Base-by-base conservation (phyloP, 805 yeast species). In the Monosporozyma unispora region DNA sequence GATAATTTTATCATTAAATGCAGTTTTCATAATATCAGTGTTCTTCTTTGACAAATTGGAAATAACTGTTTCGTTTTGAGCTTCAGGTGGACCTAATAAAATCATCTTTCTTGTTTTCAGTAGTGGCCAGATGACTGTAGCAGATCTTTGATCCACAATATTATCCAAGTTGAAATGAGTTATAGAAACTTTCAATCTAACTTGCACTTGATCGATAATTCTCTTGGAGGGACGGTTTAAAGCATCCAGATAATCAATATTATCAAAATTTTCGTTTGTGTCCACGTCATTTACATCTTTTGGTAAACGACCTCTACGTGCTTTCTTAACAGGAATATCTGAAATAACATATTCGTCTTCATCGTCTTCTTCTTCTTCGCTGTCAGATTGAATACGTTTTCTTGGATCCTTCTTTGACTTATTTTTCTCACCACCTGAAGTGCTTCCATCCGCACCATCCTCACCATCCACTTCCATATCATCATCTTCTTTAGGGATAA, bases 101-200 rank as follows among this genome's bases (percentile, higher is more conserved):
- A 91, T 69, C 44, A 90, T 71, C 55, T 82, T 82, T 46, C 80
- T 76, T 4, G 98, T 96, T 58, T 86, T 85, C 48, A 93, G 68
- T 2, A 84, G 75, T 21, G 93, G 87, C 41, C 88, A 73, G 48
- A 90, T 85, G 65, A 87, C 79, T 44, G 81, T 75, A 50, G 87
- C 68, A 0, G 99, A 91, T 53, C 96, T 75, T 54, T 82, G 70
- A 61, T 93, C 97, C 0, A 87, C 91, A 18, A 84, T 67, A 19
- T 96, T 96, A 14, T 89, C 78, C 44, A 90, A 71, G 62, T 91
- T 97, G 49, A 91, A 78, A 61, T 72, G 88, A 2, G 86, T 77
- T 7, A 90, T 66, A 1, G 82, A 84, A 66, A 96, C 89, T 51
- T 82, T 71, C 4, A 87, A 70, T 4, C 69, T 69, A 11, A 83